phyloP scores from a whole-genome alignment of 768 basidiomycete species.

The Mycena floridula region DNA sequence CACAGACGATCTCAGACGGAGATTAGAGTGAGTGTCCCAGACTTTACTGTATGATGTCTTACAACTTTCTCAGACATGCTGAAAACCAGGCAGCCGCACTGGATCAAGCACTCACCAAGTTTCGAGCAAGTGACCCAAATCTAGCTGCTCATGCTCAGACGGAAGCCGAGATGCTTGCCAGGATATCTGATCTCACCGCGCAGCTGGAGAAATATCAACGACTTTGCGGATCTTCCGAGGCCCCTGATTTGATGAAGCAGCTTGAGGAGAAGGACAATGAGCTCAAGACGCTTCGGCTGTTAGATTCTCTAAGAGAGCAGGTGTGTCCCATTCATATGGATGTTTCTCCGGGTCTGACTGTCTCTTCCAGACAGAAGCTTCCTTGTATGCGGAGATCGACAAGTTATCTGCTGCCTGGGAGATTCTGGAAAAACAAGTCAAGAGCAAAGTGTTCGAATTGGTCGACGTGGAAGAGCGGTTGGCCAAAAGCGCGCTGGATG shows the following conservation, averaged over 20 bases:
- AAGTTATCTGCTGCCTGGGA: slow-evolving; percentile 87
- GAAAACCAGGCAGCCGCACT: slow-evolving; percentile 45
- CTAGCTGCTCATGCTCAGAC: slow-evolving; percentile 39
- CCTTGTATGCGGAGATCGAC: slow-evolving; percentile 81
- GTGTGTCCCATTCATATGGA: slow-evolving; percentile 30
- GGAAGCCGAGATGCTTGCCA: slow-evolving; percentile 45
- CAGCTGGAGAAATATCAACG: slow-evolving; percentile 58
- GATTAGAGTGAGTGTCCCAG: slow-evolving; percentile 42
- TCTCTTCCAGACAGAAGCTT: slow-evolving; percentile 53
- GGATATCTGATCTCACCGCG: slow-evolving; percentile 36
- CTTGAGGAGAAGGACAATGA: slow-evolving; percentile 67
- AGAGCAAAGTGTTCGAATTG: slow-evolving; percentile 84
- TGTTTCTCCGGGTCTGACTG: not conserved
- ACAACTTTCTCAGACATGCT: slow-evolving; percentile 36
- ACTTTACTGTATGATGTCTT: slow-evolving; percentile 5
- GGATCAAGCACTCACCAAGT: slow-evolving; percentile 42
- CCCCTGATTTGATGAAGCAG: slow-evolving; percentile 45
- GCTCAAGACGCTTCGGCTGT: slow-evolving; percentile 51
- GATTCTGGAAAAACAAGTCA: slow-evolving; percentile 68
- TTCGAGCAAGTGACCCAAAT: slow-evolving; percentile 49
- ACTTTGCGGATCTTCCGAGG: slow-evolving; percentile 52
- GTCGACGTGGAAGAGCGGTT: slow-evolving; percentile 67
- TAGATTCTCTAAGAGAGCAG: slow-evolving; percentile 58
- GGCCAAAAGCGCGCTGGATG: slow-evolving; percentile 61
- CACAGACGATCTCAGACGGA: slow-evolving; percentile 45